Evolutionary conservation across 1,139 yeast genomes (phyloP), one percentile per base, ranked within the genome.

Genomic region (Candida sanyaensis): DNA sequence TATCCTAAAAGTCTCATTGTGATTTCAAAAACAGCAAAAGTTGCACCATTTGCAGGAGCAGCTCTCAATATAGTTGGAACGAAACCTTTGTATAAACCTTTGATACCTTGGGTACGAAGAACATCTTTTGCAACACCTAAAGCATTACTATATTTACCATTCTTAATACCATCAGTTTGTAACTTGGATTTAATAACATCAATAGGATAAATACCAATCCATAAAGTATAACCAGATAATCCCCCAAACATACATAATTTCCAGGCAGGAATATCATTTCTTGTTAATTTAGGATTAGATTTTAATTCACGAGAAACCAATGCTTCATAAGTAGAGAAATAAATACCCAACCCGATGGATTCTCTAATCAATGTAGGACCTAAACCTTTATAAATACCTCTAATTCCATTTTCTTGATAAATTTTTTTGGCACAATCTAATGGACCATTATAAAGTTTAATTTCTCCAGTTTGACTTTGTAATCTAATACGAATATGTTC

Each of bases 31-130:
- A 95, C 90, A 46, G 90, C 88, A 70, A 92, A 92, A 1, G 98
- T 92, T 29, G 96, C 96, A 45, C 97, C 98, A 62, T 92, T 92
- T 13, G 96, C 98, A 3, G 98, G 98, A 2, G 96, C 96, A 46
- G 98, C 97, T 68, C 98, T 85, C 57, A 92, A 73, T 54, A 92
- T 83, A 1, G 98, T 91, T 43, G 98, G 97, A 23, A 84, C 68
- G 62, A 91, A 90, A 1, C 98, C 98, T 66, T 86, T 84, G 68
- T 88, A 86, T 62, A 92, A 88, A 0, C 96, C 96, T 56, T 75
- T 75, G 45, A 83, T 55, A 31, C 97, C 97, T 46, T 75, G 73
- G 7, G 74, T 75, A 42, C 63, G 65, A 64, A 71, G 77, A 21
- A 89, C 76, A 52, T 77, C 75, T 50, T 63, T 75, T 23, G 80